Conservation (phyloP, 2,329 filamentous ascomycete species). For the Penicillium fuscoglaucum region DNA sequence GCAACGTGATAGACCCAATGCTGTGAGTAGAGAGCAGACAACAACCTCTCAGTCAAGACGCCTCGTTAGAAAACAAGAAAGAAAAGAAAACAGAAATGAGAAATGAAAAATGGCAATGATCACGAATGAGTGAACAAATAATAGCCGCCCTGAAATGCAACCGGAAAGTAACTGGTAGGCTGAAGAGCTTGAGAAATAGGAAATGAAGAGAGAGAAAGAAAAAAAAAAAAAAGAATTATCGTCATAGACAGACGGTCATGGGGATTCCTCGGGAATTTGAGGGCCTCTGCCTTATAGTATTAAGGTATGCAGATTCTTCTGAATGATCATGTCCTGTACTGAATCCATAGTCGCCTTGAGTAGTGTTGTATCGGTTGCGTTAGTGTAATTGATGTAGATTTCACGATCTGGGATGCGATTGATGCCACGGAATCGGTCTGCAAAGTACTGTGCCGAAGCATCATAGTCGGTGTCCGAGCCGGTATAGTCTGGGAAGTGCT, state of each 20-base stretch:
- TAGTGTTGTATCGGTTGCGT: slow-evolving; percentile 67
- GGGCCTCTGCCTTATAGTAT: slow-evolving; percentile 56
- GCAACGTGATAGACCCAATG: slow-evolving; percentile 24
- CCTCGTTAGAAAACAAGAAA: slow-evolving; percentile 19
- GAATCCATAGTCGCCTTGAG: slow-evolving; percentile 84
- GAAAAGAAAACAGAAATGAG: slow-evolving; percentile 3
- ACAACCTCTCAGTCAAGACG: slow-evolving; percentile 25
- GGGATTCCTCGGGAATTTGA: slow-evolving; percentile 18
- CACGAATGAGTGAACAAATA: slow-evolving; percentile 13
- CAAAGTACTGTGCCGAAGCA: slow-evolving; percentile 75
- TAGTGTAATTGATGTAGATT: slow-evolving; percentile 61
- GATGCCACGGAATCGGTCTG: slow-evolving; percentile 75
- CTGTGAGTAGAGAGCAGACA: slow-evolving; percentile 20
- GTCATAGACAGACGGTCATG: slow-evolving; percentile 23
- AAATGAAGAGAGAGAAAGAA: slow-evolving; percentile 18
- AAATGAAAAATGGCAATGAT: slow-evolving; percentile 9
- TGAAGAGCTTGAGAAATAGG: slow-evolving; percentile 18
- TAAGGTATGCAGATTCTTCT: slow-evolving; percentile 76
- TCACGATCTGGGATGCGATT: slow-evolving; percentile 63
- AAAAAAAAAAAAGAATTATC: slow-evolving; percentile 17
- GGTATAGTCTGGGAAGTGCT: slow-evolving; percentile 76
- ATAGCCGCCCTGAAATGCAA: slow-evolving; percentile 32
- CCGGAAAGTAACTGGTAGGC: slow-evolving; percentile 21
- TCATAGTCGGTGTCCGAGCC: slow-evolving; percentile 71
- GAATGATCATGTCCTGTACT: slow-evolving; percentile 85